Evolutionary conservation across 495 filamentous ascomycete species (phyloP).

Genomic region (Penicillium odoratum): DNA sequence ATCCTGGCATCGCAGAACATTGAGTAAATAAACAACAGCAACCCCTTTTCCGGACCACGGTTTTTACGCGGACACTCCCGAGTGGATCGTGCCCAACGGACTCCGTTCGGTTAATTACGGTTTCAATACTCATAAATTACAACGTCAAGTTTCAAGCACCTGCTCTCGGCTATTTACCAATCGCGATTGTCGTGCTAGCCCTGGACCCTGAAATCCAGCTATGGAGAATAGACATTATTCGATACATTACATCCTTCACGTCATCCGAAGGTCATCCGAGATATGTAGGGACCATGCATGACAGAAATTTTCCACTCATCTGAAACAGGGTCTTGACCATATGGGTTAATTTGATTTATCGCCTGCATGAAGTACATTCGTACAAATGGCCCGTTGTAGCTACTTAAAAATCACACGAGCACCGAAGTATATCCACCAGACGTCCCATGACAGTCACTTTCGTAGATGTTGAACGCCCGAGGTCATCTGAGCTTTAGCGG

Average conservation of each 20-base stretch:
- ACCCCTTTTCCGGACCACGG: conserved; percentile 3
- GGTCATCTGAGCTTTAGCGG: not conserved
- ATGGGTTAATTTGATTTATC: not conserved
- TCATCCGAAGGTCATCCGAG: not conserved
- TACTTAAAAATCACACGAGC: not conserved
- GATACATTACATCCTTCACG: too few species aligned
- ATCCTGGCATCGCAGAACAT: too few species aligned
- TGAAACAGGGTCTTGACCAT: not conserved
- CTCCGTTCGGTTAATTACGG: not conserved
- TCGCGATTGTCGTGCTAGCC: not conserved
- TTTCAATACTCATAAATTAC: not conserved
- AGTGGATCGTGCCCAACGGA: conserved; percentile 8
- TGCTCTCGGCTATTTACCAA: conserved; percentile 2
- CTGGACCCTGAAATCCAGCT: not conserved
- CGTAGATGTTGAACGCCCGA: not conserved
- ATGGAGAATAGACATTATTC: not conserved
- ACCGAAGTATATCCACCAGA: not conserved
- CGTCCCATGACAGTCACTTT: not conserved
- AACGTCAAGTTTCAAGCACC: not conserved
- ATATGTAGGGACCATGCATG: not conserved
- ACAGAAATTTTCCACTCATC: not conserved
- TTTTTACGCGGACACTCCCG: conserved; percentile 18
- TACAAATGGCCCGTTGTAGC: not conserved
- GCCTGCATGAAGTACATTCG: not conserved
- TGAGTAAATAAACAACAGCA: too few species aligned